A percentile compares a stretch with the other conserved stretches of the same genome.
Conservation (phyloP, 2,329 filamentous ascomycete genomes). For the Sporothrix pseudoabietina region DNA sequence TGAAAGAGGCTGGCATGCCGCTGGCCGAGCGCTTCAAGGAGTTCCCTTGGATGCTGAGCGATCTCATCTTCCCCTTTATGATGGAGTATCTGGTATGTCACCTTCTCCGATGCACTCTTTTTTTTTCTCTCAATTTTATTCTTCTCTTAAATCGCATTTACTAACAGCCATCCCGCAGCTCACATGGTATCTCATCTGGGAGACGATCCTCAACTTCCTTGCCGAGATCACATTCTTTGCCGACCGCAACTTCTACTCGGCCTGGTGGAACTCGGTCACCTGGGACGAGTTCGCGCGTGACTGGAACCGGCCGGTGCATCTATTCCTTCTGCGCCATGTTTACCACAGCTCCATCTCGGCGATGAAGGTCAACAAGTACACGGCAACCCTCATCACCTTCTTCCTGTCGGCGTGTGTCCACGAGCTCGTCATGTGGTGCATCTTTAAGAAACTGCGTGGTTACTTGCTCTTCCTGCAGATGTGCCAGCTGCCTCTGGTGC, state of each 20-base stretch:
- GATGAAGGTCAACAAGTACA: constrained; percentile 68
- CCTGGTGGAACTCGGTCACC: constrained; percentile 64
- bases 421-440: constrained; percentile 77
- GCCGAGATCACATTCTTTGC: constrained; percentile 77
- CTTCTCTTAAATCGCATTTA: neutral
- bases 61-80: constrained; percentile 77
- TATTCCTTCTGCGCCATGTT: constrained; percentile 75
- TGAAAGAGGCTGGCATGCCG: constrained; percentile 67
- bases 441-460: constrained; percentile 76
- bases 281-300: constrained; percentile 80
- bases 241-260: constrained; percentile 70
- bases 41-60: constrained; percentile 74
- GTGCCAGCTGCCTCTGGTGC: constrained; percentile 71
- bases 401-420: constrained; percentile 71
- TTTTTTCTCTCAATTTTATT: neutral
- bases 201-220: constrained; percentile 71
- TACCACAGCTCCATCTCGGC: constrained; percentile 77
- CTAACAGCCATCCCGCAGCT: constrained; percentile 44
- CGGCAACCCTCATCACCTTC: constrained; percentile 76
- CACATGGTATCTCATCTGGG: constrained; percentile 82
- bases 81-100: constrained; percentile 66
- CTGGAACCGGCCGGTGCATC: constrained; percentile 77
- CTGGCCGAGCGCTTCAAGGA: constrained; percentile 62
- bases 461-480: constrained; percentile 75
- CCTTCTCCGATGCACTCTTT: neutral